phyloP scores from a whole-genome alignment of 2,329 filamentous ascomycete genomes.

The Diplodia seriata region DNA sequence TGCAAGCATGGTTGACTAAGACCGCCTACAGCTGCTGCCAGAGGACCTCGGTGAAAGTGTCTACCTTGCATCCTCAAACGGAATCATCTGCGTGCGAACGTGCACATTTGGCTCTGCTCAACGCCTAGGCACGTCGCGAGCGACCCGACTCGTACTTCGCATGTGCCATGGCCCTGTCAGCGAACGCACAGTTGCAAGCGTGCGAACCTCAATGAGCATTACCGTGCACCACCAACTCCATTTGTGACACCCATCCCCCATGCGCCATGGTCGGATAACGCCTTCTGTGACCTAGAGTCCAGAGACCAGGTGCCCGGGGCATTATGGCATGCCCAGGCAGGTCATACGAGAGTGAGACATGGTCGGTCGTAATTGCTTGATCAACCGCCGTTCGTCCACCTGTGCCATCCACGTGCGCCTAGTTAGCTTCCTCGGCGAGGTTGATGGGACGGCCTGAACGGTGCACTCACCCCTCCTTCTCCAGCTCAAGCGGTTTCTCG shows the following conservation, averaged over 20 bases:
- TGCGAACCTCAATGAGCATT: conserved; percentile 1
- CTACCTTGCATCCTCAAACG: conserved; percentile 10
- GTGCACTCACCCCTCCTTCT: conserved; percentile 37
- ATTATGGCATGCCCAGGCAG: conserved; percentile 11
- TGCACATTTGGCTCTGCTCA: background rate
- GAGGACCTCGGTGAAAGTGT: conserved; percentile 5
- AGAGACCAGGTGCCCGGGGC: conserved; percentile 14
- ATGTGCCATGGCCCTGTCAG: background rate
- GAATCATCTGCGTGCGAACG: background rate
- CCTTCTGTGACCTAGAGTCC: conserved; percentile 9
- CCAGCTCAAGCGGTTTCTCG: conserved; percentile 33
- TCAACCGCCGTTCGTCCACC: conserved; percentile 31
- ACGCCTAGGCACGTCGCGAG: background rate
- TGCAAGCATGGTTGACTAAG: conserved; percentile 10
- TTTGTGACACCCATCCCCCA: conserved; percentile 9
- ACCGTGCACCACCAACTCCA: conserved; percentile 16
- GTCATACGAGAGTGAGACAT: conserved; percentile 27
- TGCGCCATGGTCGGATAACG: conserved; percentile 25
- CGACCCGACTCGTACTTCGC: background rate
- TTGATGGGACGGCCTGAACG: background rate
- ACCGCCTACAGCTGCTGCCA: conserved; percentile 21
- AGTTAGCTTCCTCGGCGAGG: conserved; percentile 16
- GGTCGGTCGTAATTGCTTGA: conserved; percentile 5
- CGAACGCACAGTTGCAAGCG: background rate
- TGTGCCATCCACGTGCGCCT: conserved; percentile 30